Evolutionary conservation across 441 rosid species (phyloP).

Genomic region (Melastoma candidum): DNA sequence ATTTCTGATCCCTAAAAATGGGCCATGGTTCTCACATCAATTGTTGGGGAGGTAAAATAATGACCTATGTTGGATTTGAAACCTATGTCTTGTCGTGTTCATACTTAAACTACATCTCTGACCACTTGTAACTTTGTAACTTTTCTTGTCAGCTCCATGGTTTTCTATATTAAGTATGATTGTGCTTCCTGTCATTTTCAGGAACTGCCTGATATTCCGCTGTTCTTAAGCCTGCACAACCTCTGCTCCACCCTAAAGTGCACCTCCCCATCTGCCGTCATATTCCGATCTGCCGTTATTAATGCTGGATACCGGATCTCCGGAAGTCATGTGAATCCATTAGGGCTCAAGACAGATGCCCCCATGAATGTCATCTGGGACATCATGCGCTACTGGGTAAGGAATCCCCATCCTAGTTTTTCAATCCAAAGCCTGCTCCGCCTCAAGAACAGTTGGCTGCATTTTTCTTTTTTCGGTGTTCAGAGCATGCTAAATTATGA

Average conservation of each 20-base stretch:
- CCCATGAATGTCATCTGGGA: slow-evolving; percentile 97
- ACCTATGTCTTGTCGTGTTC: no score
- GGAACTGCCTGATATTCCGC: slow-evolving; percentile 92
- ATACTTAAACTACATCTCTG: no score
- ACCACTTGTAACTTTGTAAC: not conserved
- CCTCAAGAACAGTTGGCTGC: not conserved
- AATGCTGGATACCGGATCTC: slow-evolving; percentile 90
- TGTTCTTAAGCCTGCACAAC: slow-evolving; percentile 88
- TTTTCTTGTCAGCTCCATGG: not conserved
- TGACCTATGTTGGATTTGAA: no score
- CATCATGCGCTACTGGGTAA: slow-evolving; percentile 99
- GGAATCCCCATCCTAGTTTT: slow-evolving; percentile 11
- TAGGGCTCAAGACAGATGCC: slow-evolving; percentile 91
- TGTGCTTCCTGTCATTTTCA: slow-evolving; percentile 19
- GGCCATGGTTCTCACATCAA: not conserved
- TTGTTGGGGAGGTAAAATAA: not conserved
- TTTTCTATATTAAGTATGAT: not conserved
- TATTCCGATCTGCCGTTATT: slow-evolving; percentile 86
- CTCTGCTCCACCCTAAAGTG: slow-evolving; percentile 88
- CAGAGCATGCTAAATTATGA: not conserved
- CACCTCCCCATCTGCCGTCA: slow-evolving; percentile 87
- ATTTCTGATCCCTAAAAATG: no score
- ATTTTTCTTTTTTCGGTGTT: not conserved
- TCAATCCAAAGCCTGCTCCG: not conserved
- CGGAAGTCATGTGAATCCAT: slow-evolving; percentile 83